Base-by-base conservation (phyloP, 2,329 filamentous ascomycete genomes). In the Trichoderma koningii region DNA sequence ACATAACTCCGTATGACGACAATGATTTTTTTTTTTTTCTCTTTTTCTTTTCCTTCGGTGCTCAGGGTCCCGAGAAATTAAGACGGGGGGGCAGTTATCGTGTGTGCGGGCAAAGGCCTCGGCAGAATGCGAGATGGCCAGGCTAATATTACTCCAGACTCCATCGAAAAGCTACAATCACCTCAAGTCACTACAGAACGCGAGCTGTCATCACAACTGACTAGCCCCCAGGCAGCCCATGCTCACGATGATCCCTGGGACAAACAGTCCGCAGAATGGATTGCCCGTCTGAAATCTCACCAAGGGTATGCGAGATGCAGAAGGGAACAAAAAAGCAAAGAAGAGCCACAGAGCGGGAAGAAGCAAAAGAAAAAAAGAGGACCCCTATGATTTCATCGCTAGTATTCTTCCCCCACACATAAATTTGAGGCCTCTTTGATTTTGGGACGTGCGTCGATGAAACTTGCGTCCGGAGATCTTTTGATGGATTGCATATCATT, bases 331-430 rank as follows among this genome's bases (percentile, higher is more conserved):
- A 48, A 41, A 26, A 48, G 56, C 30, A 50, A 50, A 48, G n/a
- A 48, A 19, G 19, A 14, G 51, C 9, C 1, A 34, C 7, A 34
- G 30, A 34, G 30, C 30, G 30, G 30, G 26, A 51, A 60, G 10
- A 21, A 30, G 5, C 15, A 41, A 26, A 51, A 7, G 10, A 23
- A 45, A 41, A 34, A 55, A 34, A 61, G 55, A 71, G 64, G 71
- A 73, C 70, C 71, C 71, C 66, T 73, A 73, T 73, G 72, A 73
- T 70, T 71, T 73, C 72, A 73, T 73, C 50, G 44, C 10, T 53
- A n/a, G n/a, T n/a, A 53, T 7, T 9, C 64, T 23, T 23, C 64
- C 64, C 42, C 42, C 44, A 38, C 34, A 14, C 44, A 1, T 45
- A 55, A 42, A 38, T 10, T 38, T 66, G 60, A 57, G 12, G 34